phyloP scores from a whole-genome alignment of 2,329 filamentous ascomycete species.

The Pseudopyrenochaeta lycopersici region DNA sequence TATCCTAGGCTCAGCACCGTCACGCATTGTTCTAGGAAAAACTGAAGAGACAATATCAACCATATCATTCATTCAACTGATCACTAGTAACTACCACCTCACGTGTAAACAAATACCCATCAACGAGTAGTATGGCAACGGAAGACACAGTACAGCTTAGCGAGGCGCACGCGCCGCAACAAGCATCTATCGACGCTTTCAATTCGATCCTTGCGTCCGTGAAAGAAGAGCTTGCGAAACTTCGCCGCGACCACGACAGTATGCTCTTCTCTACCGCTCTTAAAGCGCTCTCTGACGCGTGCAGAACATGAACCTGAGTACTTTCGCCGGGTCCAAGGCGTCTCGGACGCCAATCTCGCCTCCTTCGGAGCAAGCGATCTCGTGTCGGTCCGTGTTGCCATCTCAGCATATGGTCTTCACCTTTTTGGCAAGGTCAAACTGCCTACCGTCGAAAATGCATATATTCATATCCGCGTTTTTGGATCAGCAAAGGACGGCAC shows the following conservation, averaged over 20 bases:
- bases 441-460: slow-evolving; percentile 31
- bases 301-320: slow-evolving; percentile 50
- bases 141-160: slow-evolving; percentile 46
- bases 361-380: slow-evolving; percentile 38
- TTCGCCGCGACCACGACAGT: slow-evolving; percentile 48
- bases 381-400: slow-evolving; percentile 37
- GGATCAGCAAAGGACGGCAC: slow-evolving; percentile 44
- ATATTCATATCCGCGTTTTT: slow-evolving; percentile 45
- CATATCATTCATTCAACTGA: background rate
- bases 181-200: slow-evolving; percentile 46
- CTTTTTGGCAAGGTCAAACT: slow-evolving; percentile 42
- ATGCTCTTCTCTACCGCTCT: background rate
- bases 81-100: background rate
- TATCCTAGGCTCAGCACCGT: slow-evolving; percentile 8
- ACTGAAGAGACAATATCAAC: background rate
- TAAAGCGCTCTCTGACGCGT: background rate
- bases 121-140: slow-evolving; percentile 42
- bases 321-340: slow-evolving; percentile 47
- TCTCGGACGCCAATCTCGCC: slow-evolving; percentile 50
- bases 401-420: slow-evolving; percentile 44
- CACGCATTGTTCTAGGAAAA: background rate
- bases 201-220: slow-evolving; percentile 39
- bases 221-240: slow-evolving; percentile 43
- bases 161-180: slow-evolving; percentile 43
- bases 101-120: background rate